Evolutionary conservation across 306 rosid species (phyloP), one percentile per base, ranked within the genome.

Genomic region (Ormosia semicastrata): DNA sequence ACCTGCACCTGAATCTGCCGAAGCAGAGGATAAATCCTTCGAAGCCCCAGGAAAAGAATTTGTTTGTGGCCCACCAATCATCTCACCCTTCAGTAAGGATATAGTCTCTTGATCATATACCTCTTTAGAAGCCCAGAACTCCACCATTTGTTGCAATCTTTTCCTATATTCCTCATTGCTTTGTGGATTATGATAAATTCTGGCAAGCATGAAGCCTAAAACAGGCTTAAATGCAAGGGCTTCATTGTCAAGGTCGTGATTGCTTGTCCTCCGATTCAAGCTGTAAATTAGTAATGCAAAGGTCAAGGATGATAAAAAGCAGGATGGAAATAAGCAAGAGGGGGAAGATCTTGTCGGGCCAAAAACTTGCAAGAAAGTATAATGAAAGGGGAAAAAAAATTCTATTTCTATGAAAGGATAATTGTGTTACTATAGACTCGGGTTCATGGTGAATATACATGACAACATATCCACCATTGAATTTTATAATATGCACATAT

Each of bases 111-210:
- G 98, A 85, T 95, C 97, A 46, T 78, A 95, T 57, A 95, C 89
- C 64, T 84, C 93, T 69, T 92, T 92, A 81, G 98, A 92, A 59
- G 92, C 89, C 98, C 99, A 95, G 79, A 95, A 91, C 91, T 95
- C 98, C 62, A 95, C 89, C 88, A 95, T 90, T 71, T 93, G 94
- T 77, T 92, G 93, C 86, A 95, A 83, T 86, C 93, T 89, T 83
- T 89, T 82, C 86, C 88, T 91, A 83, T 88, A 92, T 81, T 95
- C 99, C 74, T 95, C 98, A 47, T 90, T 92, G 80, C 89, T 95
- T 66, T 88, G 98, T 77, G 97, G 99, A 75, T 95, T 90, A 78
- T 95, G 98, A 84, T 90, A 92, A 66, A 93, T 91, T 90, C 99
- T 90, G 30, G 91, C 94, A 74, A 95, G 97, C 98, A 95, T 92